These are phyloP conservation scores for Chalciporus piperatus DNA, from an alignment of 768 basidiomycete species.

Conservation along the genomic window DNA sequence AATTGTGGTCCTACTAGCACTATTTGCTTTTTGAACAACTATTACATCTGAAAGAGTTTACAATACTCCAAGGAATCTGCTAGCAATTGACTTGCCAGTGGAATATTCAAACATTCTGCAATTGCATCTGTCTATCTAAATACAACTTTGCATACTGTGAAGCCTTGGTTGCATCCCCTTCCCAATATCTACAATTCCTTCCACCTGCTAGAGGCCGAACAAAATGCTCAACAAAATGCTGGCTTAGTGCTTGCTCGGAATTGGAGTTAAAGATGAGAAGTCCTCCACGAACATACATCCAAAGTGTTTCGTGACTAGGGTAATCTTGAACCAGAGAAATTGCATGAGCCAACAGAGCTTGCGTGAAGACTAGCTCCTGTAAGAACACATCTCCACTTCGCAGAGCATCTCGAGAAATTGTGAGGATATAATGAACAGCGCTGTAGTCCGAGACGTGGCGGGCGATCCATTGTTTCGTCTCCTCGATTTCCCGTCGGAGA, in stretches of 20 bases:
- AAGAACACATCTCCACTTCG: slow-evolving; percentile 6
- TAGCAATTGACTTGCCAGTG: too few relatives aligned
- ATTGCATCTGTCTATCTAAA: not conserved
- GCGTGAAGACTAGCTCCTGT: slow-evolving; percentile 1
- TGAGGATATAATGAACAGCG: slow-evolving; percentile 53
- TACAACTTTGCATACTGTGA: slow-evolving; percentile 12
- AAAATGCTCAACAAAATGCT: slow-evolving; percentile 14
- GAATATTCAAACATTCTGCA: not conserved
- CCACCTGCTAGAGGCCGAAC: slow-evolving; percentile 16
- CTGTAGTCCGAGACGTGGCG: slow-evolving; percentile 67
- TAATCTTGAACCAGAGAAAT: slow-evolving; percentile 47
- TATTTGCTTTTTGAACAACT: too few relatives aligned
- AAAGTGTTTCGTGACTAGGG: slow-evolving; percentile 60
- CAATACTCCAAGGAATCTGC: not conserved
- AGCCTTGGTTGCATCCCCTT: not conserved
- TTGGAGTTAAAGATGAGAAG: slow-evolving; percentile 1
- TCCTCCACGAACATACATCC: slow-evolving; percentile 43
- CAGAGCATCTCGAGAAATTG: slow-evolving; percentile 27
- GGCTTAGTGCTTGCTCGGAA: not conserved
- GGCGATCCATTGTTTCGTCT: slow-evolving; percentile 52
- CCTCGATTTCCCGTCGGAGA: slow-evolving; percentile 38
- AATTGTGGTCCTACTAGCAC: too few relatives aligned
- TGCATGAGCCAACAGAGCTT: slow-evolving; percentile 38
- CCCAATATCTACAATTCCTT: not conserved
- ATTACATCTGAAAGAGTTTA: too few relatives aligned